Conservation (phyloP, 331 rosid genomes). For the Malus hybrid region DNA sequence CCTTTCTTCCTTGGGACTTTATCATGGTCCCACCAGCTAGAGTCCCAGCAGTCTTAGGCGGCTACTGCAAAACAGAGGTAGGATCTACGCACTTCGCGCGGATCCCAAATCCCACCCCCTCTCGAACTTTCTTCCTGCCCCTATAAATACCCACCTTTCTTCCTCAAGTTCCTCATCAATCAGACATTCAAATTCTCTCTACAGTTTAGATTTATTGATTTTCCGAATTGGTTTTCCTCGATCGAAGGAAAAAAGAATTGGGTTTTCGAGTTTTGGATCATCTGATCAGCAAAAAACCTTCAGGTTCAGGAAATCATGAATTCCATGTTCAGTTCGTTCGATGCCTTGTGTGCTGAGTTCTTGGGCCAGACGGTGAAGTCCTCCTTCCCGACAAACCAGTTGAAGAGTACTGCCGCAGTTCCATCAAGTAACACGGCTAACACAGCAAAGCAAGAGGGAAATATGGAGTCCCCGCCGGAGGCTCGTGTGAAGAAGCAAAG, state of each 20-base stretch:
- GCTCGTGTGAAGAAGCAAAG: not conserved
- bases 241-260: not conserved
- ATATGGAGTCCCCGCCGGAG: not conserved
- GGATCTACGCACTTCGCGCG: not conserved
- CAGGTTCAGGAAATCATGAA: constrained; percentile 14
- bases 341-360: constrained; percentile 29
- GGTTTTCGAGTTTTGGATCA: not conserved
- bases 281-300: not conserved
- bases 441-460: not conserved
- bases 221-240: not conserved
- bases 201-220: not conserved
- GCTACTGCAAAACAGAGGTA: not conserved
- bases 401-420: not conserved
- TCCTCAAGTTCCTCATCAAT: not conserved
- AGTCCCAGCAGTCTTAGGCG: not conserved
- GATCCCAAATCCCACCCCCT: not conserved
- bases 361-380: constrained; percentile 21
- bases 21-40: too few species aligned
- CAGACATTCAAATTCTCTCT: not conserved
- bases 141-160: not conserved
- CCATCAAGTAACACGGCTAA: not conserved
- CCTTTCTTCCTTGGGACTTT: too few species aligned
- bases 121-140: not conserved
- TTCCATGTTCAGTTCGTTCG: constrained; percentile 45
- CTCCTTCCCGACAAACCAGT: not conserved